Percentiles rank a stretch among this genome's conserved stretches.
phyloP scores from a whole-genome alignment of 2,329 filamentous ascomycete species.

The Sarocladium brachiariae region DNA sequence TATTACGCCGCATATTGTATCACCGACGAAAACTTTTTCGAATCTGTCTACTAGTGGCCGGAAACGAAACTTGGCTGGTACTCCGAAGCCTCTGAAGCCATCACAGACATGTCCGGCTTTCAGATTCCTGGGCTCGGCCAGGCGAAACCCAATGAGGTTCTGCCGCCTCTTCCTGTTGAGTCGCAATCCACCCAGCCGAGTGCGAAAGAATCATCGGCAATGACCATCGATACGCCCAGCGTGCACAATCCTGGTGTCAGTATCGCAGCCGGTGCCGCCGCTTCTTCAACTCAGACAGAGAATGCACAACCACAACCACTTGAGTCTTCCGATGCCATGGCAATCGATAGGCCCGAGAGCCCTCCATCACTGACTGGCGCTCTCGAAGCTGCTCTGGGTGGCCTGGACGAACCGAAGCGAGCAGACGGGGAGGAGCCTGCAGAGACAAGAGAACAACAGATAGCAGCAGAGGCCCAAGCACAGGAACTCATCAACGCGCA shows the following conservation, averaged over 20 bases:
- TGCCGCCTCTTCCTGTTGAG: constrained; percentile 32
- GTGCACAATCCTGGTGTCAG: constrained; percentile 12
- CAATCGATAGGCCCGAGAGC: constrained; percentile 27
- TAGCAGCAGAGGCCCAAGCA: not conserved
- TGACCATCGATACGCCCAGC: not conserved
- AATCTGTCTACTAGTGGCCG: too few relatives aligned
- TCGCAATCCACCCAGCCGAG: constrained; percentile 11
- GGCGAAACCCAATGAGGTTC: constrained; percentile 34
- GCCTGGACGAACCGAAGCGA: constrained; percentile 19
- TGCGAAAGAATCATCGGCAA: constrained; percentile 22
- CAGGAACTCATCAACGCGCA: constrained; percentile 8
- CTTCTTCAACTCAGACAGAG: too few relatives aligned
- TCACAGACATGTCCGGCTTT: constrained; percentile 31
- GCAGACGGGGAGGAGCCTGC: constrained; percentile 13
- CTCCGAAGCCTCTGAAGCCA: not conserved
- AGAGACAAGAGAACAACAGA: not conserved
- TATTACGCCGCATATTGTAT: too few relatives aligned
- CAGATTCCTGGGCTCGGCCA: constrained; percentile 37
- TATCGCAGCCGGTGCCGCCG: too few relatives aligned
- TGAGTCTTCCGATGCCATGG: constrained; percentile 26
- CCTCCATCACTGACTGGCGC: constrained; percentile 33
- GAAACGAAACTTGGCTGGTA: too few relatives aligned
- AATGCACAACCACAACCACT: not conserved
- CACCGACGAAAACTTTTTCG: too few relatives aligned
- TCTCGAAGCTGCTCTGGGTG: constrained; percentile 37